Conservation (phyloP, 768 basidiomycete species). For the Panus rudis region DNA sequence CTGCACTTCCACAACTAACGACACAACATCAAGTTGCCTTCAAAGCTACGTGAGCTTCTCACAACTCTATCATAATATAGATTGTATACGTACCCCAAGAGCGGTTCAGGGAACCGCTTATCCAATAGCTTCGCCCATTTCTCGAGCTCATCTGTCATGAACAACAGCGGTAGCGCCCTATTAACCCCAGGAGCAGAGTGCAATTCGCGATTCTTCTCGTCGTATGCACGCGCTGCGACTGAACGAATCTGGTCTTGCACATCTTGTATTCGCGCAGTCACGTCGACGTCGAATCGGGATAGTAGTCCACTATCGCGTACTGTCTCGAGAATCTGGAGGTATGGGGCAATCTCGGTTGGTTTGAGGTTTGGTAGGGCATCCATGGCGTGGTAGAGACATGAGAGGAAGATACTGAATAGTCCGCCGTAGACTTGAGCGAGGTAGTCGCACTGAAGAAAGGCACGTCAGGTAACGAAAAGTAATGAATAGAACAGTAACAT, state of each 20-base stretch:
- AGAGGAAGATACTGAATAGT: conserved; percentile 83
- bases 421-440: conserved; percentile 60
- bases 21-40: conserved; percentile 70
- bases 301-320: conserved; percentile 65
- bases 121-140: conserved; percentile 77
- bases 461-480: not conserved
- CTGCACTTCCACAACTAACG: conserved; percentile 60
- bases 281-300: conserved; percentile 68
- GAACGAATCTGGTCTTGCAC: conserved; percentile 58
- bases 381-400: conserved; percentile 77
- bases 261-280: conserved; percentile 57
- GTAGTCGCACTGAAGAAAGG: conserved; percentile 58
- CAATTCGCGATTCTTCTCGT: conserved; percentile 54
- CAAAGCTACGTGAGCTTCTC: conserved; percentile 1
- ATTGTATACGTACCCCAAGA: conserved; percentile 57
- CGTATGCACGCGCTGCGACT: conserved; percentile 56
- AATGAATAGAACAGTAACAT: conserved; percentile 26
- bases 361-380: conserved; percentile 72
- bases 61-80: not conserved
- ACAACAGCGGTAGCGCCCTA: conserved; percentile 68
- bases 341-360: conserved; percentile 58
- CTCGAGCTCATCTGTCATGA: conserved; percentile 87
- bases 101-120: conserved; percentile 78
- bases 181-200: conserved; percentile 71
- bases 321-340: conserved; percentile 60